phyloP scores from a whole-genome alignment of 2,329 filamentous ascomycete genomes.

The Penicillium sp. region DNA sequence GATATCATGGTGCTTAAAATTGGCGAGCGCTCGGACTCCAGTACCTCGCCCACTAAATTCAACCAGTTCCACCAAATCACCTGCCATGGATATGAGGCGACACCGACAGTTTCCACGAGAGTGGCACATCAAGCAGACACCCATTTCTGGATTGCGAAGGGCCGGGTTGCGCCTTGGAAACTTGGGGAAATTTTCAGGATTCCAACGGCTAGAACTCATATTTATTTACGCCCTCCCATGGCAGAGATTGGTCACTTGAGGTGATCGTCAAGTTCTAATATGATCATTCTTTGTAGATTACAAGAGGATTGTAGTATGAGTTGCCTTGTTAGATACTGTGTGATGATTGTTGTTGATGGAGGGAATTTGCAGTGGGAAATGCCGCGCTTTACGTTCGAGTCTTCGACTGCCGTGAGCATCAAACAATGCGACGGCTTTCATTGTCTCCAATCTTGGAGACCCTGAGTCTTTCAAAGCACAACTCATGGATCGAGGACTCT shows the following conservation, averaged over 20 bases:
- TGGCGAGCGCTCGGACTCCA: constrained; percentile 31
- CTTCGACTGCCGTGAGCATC: background rate
- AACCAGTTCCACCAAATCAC: constrained; percentile 31
- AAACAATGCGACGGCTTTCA: background rate
- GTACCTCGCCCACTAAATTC: constrained; percentile 30
- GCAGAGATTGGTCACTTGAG: constrained; percentile 12
- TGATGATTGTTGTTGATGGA: background rate
- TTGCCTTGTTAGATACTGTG: background rate
- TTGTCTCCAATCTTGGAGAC: background rate
- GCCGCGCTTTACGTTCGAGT: background rate
- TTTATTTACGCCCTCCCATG: constrained; percentile 13
- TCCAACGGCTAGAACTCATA: constrained; percentile 12
- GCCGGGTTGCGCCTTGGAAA: constrained; percentile 6
- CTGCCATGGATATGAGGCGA: constrained; percentile 7
- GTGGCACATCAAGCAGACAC: background rate
- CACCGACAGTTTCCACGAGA: constrained; percentile 21
- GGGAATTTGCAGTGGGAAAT: background rate
- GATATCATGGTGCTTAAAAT: constrained; percentile 24
- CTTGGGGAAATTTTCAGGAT: constrained; percentile 1
- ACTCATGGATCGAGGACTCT: background rate
- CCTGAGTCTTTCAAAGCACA: background rate
- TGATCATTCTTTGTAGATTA: background rate
- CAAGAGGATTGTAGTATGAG: background rate
- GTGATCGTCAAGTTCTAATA: constrained; percentile 1
- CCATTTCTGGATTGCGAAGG: constrained; percentile 6